phyloP scores from a whole-genome alignment of 768 basidiomycete genomes.

The Pulveroboletus sp. region DNA sequence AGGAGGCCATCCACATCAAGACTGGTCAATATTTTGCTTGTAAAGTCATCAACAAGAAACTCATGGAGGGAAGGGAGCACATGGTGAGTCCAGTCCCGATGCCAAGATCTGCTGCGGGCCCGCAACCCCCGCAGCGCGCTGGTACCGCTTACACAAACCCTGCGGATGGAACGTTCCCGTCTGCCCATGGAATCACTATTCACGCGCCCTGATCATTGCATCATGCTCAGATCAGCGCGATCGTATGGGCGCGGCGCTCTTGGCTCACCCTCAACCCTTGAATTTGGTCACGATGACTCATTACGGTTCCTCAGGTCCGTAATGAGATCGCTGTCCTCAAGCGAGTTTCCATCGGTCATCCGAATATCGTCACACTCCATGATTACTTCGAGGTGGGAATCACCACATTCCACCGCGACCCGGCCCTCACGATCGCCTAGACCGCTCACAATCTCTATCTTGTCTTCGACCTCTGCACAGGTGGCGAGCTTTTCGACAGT shows the following conservation, averaged over 20 bases:
- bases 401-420: neutral
- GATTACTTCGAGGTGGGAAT: constrained; percentile 86
- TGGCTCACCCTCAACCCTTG: constrained; percentile 15
- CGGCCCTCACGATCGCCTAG: constrained; percentile 33
- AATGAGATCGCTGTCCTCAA: constrained; percentile 97
- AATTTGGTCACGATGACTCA: constrained; percentile 8
- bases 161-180: neutral
- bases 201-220: constrained; percentile 13
- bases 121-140: neutral
- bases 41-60: constrained; percentile 99
- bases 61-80: constrained; percentile 96
- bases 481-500: constrained; percentile 97
- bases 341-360: constrained; percentile 84
- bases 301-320: constrained; percentile 57
- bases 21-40: constrained; percentile 94
- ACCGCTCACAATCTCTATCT: constrained; percentile 93
- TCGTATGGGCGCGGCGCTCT: neutral
- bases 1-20: constrained; percentile 92
- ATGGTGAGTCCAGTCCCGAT: constrained; percentile 60
- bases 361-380: constrained; percentile 88
- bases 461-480: constrained; percentile 93
- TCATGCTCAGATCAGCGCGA: neutral
- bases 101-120: neutral
- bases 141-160: constrained; percentile 1
- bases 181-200: neutral